Conservation (phyloP, 805 yeast species). For the Danielia reshetovae region DNA sequence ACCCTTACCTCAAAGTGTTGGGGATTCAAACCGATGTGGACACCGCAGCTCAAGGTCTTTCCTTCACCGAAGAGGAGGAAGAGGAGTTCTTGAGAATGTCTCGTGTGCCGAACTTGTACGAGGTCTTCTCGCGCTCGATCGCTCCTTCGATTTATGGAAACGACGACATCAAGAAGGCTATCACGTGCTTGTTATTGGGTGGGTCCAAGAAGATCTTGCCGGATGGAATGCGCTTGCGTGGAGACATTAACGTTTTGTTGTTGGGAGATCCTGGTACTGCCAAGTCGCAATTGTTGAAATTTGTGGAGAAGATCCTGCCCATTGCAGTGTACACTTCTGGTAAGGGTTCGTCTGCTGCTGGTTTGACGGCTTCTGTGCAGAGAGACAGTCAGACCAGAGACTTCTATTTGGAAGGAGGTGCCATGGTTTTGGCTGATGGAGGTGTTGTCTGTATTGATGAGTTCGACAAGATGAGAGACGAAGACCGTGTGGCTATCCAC, state of each 20-base stretch:
- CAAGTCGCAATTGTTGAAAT: conserved; percentile 90
- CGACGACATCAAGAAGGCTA: conserved; percentile 86
- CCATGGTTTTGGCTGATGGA: conserved; percentile 99
- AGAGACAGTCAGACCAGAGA: conserved; percentile 85
- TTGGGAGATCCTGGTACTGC: conserved; percentile 99
- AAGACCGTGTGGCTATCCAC: conserved; percentile 97
- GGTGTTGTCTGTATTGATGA: conserved; percentile 99
- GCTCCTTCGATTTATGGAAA: conserved; percentile 98
- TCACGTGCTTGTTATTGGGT: conserved; percentile 87
- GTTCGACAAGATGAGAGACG: conserved; percentile 98
- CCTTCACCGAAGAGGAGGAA: conserved; percentile 89
- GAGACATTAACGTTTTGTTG: conserved; percentile 89
- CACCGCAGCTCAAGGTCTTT: conserved; percentile 51
- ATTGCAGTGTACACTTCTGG: conserved; percentile 96
- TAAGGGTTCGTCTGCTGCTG: conserved; percentile 99
- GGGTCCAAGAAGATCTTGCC: conserved; percentile 91
- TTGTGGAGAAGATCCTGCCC: conserved; percentile 92
- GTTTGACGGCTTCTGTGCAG: conserved; percentile 97
- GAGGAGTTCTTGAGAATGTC: conserved; percentile 82
- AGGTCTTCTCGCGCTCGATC: conserved; percentile 78
- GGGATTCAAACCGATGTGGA: conserved; percentile 87
- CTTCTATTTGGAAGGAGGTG: conserved; percentile 97
- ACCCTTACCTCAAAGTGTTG: conserved; percentile 82
- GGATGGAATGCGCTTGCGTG: conserved; percentile 94
- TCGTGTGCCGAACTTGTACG: conserved; percentile 79